These are phyloP conservation scores for Tulasnella sp. DNA, from an alignment of 768 basidiomycete genomes.

Conservation along the genomic window DNA sequence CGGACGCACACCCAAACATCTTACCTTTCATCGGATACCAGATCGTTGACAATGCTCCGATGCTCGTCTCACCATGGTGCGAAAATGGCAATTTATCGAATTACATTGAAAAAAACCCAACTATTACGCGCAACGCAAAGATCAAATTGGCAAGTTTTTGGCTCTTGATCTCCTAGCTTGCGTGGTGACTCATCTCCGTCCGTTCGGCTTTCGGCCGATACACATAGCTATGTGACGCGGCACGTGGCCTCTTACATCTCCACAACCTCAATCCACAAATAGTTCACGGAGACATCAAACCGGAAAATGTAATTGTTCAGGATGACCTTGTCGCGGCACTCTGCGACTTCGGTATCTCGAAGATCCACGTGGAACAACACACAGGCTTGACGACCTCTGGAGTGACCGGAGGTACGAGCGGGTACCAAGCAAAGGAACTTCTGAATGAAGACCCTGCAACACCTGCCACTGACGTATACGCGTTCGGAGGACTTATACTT, in stretches of 20 bases:
- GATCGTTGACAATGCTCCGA: not conserved
- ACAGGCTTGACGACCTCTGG: not conserved
- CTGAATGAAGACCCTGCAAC: not conserved
- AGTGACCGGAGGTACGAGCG: no score
- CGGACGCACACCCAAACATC: not conserved
- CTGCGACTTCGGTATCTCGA: slow-evolving; percentile 5
- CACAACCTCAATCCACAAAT: not conserved
- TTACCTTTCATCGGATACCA: not conserved
- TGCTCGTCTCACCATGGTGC: not conserved
- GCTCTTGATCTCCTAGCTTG: not conserved
- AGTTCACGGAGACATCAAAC: not conserved
- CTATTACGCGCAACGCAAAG: not conserved
- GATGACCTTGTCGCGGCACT: not conserved
- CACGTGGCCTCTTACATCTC: not conserved
- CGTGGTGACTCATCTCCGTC: not conserved
- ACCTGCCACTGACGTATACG: not conserved
- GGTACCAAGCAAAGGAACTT: not conserved
- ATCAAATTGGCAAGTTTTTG: not conserved
- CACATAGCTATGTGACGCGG: not conserved
- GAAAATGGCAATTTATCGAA: not conserved
- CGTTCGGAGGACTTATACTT: slow-evolving; percentile 15
- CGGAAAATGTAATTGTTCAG: not conserved
- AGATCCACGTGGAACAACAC: not conserved
- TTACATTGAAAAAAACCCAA: not conserved
- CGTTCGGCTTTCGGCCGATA: no score